phyloP scores from a whole-genome alignment of 352 stramenopile genomes.

The Halophytophthora batemanensis region DNA sequence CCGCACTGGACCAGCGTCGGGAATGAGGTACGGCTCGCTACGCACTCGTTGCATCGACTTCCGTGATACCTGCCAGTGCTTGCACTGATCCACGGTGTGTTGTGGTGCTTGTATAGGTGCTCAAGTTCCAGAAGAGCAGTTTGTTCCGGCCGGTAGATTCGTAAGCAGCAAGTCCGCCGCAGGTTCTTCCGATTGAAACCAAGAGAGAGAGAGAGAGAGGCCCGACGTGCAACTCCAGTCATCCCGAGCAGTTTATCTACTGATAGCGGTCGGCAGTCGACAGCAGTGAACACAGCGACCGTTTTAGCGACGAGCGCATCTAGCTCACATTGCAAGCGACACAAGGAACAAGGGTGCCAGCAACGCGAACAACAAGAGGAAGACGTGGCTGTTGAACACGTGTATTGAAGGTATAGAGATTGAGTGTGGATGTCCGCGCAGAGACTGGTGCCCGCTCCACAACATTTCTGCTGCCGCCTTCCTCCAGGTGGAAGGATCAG shows the following conservation, averaged over 20 bases:
- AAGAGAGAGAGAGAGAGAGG: no score
- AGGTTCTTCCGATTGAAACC: no score
- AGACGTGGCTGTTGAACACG: no score
- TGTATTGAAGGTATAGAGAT: background rate
- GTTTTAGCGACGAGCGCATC: no score
- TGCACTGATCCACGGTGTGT: background rate
- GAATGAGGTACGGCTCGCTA: constrained; percentile 36
- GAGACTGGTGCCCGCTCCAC: constrained; percentile 36
- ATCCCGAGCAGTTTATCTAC: no score
- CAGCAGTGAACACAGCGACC: no score
- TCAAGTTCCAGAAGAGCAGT: constrained; percentile 42
- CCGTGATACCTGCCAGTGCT: background rate
- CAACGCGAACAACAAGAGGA: no score
- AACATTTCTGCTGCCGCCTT: constrained; percentile 69
- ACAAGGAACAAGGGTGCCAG: no score
- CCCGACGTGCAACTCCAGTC: no score
- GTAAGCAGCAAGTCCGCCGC: no score
- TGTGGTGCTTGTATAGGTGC: constrained; percentile 24
- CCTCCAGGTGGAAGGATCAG: constrained; percentile 33
- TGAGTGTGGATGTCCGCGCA: constrained; percentile 25
- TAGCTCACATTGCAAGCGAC: no score
- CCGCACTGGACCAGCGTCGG: constrained; percentile 61
- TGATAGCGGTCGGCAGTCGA: no score
- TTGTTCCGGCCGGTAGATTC: constrained; percentile 11
- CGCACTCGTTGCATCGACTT: background rate